phyloP scores from a whole-genome alignment of 768 basidiomycete species.

The Tylopilus sp. region DNA sequence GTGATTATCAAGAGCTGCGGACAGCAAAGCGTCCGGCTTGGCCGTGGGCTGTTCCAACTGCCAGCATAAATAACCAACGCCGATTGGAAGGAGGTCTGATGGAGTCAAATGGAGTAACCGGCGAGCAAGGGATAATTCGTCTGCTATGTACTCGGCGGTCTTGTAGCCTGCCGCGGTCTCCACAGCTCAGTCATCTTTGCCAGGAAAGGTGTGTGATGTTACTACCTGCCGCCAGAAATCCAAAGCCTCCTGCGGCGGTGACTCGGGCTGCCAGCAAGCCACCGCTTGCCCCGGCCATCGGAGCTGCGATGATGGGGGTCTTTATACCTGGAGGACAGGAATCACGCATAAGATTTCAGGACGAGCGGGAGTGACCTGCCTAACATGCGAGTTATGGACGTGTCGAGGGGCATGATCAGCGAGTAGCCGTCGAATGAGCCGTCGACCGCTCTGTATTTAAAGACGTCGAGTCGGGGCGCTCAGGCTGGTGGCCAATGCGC shows the following conservation, averaged over 20 bases:
- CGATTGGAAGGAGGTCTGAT: conserved; percentile 48
- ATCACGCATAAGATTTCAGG: background rate
- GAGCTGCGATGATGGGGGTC: conserved; percentile 58
- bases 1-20: conserved; percentile 48
- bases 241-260: conserved; percentile 68
- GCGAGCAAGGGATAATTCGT: conserved; percentile 55
- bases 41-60: conserved; percentile 51
- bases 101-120: conserved; percentile 34
- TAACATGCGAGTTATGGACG: conserved; percentile 47
- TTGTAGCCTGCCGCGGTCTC: conserved; percentile 43
- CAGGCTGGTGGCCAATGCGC: too few relatives aligned
- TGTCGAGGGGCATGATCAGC: conserved; percentile 26
- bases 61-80: conserved; percentile 77
- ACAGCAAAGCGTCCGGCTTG: conserved; percentile 41
- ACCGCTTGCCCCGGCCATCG: conserved; percentile 72
- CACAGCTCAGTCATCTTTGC: conserved; percentile 1
- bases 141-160: conserved; percentile 40
- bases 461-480: background rate
- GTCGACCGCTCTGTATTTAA: background rate
- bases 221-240: conserved; percentile 72
- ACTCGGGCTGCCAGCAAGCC: conserved; percentile 61
- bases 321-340: conserved; percentile 41
- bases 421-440: background rate
- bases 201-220: background rate
- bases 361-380: conserved; percentile 33